These are phyloP conservation scores for Proliferodiscus dingleyae DNA, from an alignment of 2,329 filamentous ascomycete species.

Conservation along the genomic window DNA sequence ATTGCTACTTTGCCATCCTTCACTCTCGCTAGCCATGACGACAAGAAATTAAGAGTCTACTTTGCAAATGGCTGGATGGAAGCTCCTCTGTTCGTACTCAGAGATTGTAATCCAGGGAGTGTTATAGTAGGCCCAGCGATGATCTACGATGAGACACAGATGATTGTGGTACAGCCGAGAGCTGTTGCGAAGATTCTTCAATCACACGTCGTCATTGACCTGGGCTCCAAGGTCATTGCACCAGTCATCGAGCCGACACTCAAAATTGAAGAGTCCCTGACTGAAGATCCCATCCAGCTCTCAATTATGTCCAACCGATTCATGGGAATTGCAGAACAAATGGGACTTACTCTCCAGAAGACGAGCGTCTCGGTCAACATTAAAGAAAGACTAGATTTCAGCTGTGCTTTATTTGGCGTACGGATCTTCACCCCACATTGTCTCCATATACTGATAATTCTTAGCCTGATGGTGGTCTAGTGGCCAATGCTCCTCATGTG, in stretches of 20 bases:
- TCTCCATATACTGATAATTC: too few relatives aligned
- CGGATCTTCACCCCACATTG: too few relatives aligned
- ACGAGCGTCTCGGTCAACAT: conserved; percentile 70
- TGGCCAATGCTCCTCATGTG: conserved; percentile 75
- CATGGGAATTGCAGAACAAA: conserved; percentile 80
- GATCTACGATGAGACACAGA: conserved; percentile 81
- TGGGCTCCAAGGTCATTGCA: too few relatives aligned
- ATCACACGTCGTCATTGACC: conserved; percentile 82
- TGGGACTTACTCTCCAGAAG: conserved; percentile 72
- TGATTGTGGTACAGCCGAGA: conserved; percentile 78
- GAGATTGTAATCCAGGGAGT: not conserved
- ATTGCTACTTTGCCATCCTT: not conserved
- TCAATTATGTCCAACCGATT: conserved; percentile 76
- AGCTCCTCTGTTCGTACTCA: not conserved
- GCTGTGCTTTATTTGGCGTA: conserved; percentile 76
- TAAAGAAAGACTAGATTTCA: conserved; percentile 76
- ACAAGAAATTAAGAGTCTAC: too few relatives aligned
- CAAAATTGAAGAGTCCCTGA: conserved; percentile 26
- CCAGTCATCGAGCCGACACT: not conserved
- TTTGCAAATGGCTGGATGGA: not conserved
- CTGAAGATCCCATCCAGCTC: conserved; percentile 68
- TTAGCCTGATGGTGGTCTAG: conserved; percentile 65
- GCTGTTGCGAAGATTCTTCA: conserved; percentile 60
- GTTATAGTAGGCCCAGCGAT: conserved; percentile 77
- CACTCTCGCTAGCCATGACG: not conserved